Conservation (phyloP, 441 rosid species). For the Hura crepitans region DNA sequence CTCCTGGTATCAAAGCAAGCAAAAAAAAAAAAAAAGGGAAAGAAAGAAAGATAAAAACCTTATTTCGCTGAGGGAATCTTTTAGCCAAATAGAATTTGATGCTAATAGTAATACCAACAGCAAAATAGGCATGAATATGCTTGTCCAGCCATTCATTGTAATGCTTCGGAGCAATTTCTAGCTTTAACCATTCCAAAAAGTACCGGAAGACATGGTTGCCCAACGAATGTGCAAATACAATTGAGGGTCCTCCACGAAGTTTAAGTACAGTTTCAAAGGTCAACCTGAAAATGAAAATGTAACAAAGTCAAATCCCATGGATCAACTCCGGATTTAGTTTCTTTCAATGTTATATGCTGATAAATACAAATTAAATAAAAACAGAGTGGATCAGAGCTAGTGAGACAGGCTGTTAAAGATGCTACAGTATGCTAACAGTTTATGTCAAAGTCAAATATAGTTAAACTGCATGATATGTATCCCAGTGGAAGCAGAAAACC, state of each 20-base stretch:
- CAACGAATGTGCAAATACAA: slow-evolving; percentile 96
- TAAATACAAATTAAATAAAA: not conserved
- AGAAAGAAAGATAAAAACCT: slow-evolving; percentile 23
- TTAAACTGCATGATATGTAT: not conserved
- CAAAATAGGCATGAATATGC: slow-evolving; percentile 89
- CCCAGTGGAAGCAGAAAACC: slow-evolving; percentile 1
- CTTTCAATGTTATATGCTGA: not conserved
- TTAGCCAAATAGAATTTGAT: slow-evolving; percentile 18
- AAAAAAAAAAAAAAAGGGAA: slow-evolving; percentile 22
- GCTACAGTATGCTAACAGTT: not conserved
- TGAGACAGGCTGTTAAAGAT: not conserved
- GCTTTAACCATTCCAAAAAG: slow-evolving; percentile 96
- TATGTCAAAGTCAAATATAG: slow-evolving; percentile 1
- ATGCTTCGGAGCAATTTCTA: slow-evolving; percentile 94
- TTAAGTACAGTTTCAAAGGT: slow-evolving; percentile 93
- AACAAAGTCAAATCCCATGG: not conserved
- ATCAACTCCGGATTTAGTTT: slow-evolving; percentile 8
- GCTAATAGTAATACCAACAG: slow-evolving; percentile 93
- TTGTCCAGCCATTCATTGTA: slow-evolving; percentile 86
- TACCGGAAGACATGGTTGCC: slow-evolving; percentile 95
- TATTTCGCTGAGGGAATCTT: slow-evolving; percentile 11
- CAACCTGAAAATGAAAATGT: slow-evolving; percentile 46
- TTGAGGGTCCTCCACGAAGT: slow-evolving; percentile 88
- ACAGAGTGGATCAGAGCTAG: not conserved
- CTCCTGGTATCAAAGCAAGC: slow-evolving; percentile 53